Evolutionary conservation across 2,329 filamentous ascomycete genomes (phyloP), one percentile per base, ranked within the genome.

Genomic region (Dryadomyces sulphureus): DNA sequence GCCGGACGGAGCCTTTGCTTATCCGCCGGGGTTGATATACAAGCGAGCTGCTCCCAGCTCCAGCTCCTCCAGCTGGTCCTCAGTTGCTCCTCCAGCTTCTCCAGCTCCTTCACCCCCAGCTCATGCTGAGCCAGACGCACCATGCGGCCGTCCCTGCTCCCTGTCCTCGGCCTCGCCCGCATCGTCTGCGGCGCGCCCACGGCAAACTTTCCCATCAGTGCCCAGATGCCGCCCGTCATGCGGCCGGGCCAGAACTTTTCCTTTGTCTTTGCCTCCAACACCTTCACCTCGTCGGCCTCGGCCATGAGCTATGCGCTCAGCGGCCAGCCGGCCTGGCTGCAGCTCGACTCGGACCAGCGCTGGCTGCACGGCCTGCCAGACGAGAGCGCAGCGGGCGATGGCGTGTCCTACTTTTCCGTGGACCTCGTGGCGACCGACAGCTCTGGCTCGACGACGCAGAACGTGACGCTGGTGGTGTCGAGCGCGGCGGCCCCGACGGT

Each of bases 151-250:
- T n/a, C 34, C 4, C 11, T 25, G 24, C 36, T 21, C 14, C 35
- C 3, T 4, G 48, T 35, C 22, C 48, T 43, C 21, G 52, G 44
- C 35, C 46, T 49, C 46, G 45, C 44, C 5, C 35, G 46, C 43
- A 38, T 50, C 36, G 19, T 48, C 41, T 53, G 48, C 34, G 60
- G 64, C 45, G 56, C 60, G 17, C 73, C 73, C 11, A 55, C 60
- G 21, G 57, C 69, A 41, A 64, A 68, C 41, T 90, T 89, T 54
- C 87, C 87, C 1, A 70, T 94, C 60, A 93, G 92, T 62, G 79
- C 84, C 2, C 88, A 94, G 60, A 72, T 93, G 1, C 87, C 87
- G 27, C 81, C 82, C 4, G 81, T 89, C 45, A 87, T 85, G 19
- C 74, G 83, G 52, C 68, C 84, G 49, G 74, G 72, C 36, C 58